Percentiles rank a stretch among this genome's conserved stretches.
Conservation (phyloP, 2,329 filamentous ascomycete species). For the Bertia moriformis region DNA sequence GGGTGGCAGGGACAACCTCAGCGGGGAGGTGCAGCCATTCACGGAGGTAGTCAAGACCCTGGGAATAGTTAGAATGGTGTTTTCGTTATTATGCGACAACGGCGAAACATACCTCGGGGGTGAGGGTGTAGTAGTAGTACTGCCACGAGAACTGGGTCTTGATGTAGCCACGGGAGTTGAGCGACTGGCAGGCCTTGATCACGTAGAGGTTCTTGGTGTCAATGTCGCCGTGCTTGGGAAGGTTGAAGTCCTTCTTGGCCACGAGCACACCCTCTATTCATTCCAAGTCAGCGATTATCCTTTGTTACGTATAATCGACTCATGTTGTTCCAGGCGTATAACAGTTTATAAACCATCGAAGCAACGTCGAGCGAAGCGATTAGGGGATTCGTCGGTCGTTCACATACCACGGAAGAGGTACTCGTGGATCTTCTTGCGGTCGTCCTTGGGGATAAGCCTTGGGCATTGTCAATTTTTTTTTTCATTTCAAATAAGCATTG, state of each 20-base stretch:
- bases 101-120: constrained; percentile 43
- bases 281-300: neutral
- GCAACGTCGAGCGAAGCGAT: neutral
- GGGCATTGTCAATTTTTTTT: neutral
- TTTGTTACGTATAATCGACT: neutral
- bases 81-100: too few species aligned
- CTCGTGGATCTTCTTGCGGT: constrained; percentile 99
- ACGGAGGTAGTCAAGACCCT: constrained; percentile 99
- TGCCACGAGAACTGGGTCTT: constrained; percentile 99
- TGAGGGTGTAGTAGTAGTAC: constrained; percentile 99
- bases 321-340: neutral
- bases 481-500: neutral
- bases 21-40: constrained; percentile 99
- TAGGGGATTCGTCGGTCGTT: constrained; percentile 9
- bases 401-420: constrained; percentile 18
- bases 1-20: constrained; percentile 97
- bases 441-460: constrained; percentile 94
- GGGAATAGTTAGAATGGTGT: too few species aligned
- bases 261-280: constrained; percentile 65
- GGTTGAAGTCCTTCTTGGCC: constrained; percentile 98
- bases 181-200: constrained; percentile 97
- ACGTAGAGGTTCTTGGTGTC: constrained; percentile 98
- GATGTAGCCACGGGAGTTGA: constrained; percentile 94
- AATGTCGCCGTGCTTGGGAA: constrained; percentile 92
- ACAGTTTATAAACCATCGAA: too few species aligned